Percentiles rank a stretch among this genome's conserved stretches.
phyloP scores from a whole-genome alignment of 2,329 filamentous ascomycete species.

The Colletotrichum orbiculare region DNA sequence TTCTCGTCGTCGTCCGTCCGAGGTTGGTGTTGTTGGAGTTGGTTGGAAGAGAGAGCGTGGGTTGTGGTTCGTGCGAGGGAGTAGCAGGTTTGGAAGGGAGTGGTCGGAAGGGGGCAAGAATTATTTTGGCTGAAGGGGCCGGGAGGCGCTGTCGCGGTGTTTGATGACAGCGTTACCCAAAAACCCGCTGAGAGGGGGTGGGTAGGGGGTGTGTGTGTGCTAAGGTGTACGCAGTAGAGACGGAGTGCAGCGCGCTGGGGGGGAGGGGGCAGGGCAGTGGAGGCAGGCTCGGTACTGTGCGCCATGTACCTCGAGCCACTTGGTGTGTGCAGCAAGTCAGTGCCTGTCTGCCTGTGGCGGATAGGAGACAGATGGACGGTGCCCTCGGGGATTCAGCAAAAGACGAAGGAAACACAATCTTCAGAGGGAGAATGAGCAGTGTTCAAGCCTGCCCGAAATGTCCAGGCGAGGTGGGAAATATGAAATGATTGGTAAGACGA shows the following conservation, averaged over 20 bases:
- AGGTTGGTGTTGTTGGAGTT: conserved; percentile 33
- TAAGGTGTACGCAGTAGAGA: not conserved
- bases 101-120: conserved; percentile 37
- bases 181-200: conserved; percentile 33
- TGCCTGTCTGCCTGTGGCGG: not conserved
- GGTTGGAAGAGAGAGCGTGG: conserved; percentile 9
- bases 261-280: not conserved
- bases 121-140: conserved; percentile 37
- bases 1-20: conserved; percentile 24
- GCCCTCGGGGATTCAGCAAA: too few species aligned
- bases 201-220: not conserved
- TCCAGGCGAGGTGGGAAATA: too few species aligned
- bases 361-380: too few species aligned
- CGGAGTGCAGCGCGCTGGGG: conserved; percentile 6
- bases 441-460: too few species aligned
- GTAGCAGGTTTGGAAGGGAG: conserved; percentile 35
- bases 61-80: conserved; percentile 36
- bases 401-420: not conserved
- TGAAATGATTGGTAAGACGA: too few species aligned
- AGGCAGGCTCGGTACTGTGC: too few species aligned
- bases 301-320: conserved; percentile 19
- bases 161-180: conserved; percentile 37
- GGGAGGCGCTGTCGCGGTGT: conserved; percentile 36
- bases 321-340: not conserved
- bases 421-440: too few species aligned